phyloP scores from a whole-genome alignment of 2,329 filamentous ascomycete species.

The Daldinia eschscholtzii region DNA sequence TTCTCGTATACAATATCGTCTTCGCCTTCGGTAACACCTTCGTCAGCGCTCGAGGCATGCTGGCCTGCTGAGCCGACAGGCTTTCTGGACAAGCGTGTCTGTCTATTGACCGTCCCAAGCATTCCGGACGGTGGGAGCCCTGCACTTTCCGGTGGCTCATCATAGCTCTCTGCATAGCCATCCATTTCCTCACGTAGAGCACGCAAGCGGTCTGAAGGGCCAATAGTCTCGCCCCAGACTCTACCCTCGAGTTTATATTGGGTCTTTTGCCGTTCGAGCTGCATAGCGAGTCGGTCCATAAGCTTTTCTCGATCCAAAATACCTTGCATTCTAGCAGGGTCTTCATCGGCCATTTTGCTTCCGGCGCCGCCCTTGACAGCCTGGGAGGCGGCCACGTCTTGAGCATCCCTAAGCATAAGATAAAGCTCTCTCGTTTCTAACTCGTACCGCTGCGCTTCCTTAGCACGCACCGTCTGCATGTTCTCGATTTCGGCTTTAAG shows the following conservation, averaged over 20 bases:
- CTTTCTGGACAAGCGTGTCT: conserved; percentile 68
- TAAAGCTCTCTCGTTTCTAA: conserved; percentile 96
- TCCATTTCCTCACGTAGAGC: conserved; percentile 98
- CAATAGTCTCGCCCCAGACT: conserved; percentile 84
- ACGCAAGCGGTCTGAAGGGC: conserved; percentile 90
- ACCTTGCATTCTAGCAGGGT: conserved; percentile 85
- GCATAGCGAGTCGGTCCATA: conserved; percentile 94
- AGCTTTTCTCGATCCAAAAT: conserved; percentile 93
- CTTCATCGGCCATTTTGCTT: conserved; percentile 69
- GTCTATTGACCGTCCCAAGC: conserved; percentile 77
- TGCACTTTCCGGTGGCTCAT: conserved; percentile 59
- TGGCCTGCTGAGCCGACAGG: conserved; percentile 59
- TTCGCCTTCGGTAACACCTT: conserved; percentile 60
- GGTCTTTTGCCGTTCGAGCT: conserved; percentile 96
- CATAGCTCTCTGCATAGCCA: conserved; percentile 56
- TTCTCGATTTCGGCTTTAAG: conserved; percentile 91
- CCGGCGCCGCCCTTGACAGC: conserved; percentile 70
- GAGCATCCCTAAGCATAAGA: conserved; percentile 96
- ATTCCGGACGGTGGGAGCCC: conserved; percentile 74
- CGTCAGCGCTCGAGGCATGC: conserved; percentile 52
- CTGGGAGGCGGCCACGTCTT: conserved; percentile 93
- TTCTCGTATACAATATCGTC: conserved; percentile 80
- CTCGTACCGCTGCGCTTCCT: conserved; percentile 94
- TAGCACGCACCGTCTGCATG: conserved; percentile 84
- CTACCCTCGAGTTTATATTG: conserved; percentile 97